Percentiles rank a stretch among this genome's conserved stretches.
phyloP scores from a whole-genome alignment of 768 basidiomycete species.

The Trametes meyenii region DNA sequence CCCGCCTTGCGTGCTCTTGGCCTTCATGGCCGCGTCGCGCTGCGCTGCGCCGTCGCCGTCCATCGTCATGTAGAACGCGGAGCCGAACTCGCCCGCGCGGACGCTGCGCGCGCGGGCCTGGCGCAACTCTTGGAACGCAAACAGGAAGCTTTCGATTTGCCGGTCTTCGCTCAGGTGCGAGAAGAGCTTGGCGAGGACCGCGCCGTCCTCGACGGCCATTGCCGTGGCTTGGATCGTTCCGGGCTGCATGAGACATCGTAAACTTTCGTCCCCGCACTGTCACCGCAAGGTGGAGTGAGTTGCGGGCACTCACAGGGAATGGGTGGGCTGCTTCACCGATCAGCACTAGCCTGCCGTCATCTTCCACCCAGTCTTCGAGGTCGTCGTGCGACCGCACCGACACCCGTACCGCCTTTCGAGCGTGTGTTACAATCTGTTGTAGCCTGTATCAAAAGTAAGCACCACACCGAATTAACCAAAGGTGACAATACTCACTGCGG shows the following conservation, averaged over 20 bases:
- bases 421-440: conserved; percentile 23
- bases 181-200: conserved; percentile 43
- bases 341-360: conserved; percentile 33
- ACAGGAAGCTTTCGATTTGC: conserved; percentile 37
- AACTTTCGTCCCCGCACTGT: background rate
- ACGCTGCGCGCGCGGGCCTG: conserved; percentile 27
- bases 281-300: background rate
- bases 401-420: conserved; percentile 19
- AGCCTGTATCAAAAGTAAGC: conserved; percentile 18
- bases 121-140: conserved; percentile 39
- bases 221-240: conserved; percentile 37
- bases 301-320: conserved; percentile 33
- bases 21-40: conserved; percentile 33
- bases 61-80: conserved; percentile 27
- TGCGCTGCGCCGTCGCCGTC: conserved; percentile 26
- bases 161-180: conserved; percentile 35
- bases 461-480: background rate
- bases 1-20: conserved; percentile 22
- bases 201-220: conserved; percentile 44
- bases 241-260: conserved; percentile 29
- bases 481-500: background rate
- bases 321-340: conserved; percentile 43
- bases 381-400: conserved; percentile 25
- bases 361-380: conserved; percentile 38
- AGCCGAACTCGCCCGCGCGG: conserved; percentile 25